Conservation (phyloP, 2,329 filamentous ascomycete genomes). For the Sphaerulina musiva region DNA sequence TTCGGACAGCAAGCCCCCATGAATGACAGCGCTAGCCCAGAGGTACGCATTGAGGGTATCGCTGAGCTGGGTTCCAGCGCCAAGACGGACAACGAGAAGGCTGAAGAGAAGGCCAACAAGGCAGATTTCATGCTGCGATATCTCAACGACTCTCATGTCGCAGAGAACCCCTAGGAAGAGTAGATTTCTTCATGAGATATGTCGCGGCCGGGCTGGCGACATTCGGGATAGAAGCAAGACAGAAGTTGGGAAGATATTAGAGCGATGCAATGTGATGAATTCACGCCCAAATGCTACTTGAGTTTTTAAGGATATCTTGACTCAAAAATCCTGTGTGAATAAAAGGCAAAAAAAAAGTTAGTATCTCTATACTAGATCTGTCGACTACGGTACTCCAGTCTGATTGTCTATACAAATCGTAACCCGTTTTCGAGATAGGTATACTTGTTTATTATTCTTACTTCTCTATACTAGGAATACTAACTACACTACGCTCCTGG, state of each 20-base stretch:
- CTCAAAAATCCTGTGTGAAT: not conserved
- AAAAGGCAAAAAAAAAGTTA: not conserved
- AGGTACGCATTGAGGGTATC: not conserved
- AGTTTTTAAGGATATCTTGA: not conserved
- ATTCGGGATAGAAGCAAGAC: not conserved
- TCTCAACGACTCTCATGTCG: slow-evolving; percentile 12
- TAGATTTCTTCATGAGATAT: not conserved
- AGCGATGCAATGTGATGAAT: not conserved
- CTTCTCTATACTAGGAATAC: too few relatives aligned
- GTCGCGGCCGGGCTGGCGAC: not conserved
- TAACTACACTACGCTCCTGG: too few relatives aligned
- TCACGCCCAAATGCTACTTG: not conserved
- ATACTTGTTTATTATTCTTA: too few relatives aligned
- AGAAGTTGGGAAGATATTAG: not conserved
- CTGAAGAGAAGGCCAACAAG: slow-evolving; percentile 7
- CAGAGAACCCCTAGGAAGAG: slow-evolving; percentile 3
- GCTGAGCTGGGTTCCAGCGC: not conserved
- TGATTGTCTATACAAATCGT: too few relatives aligned
- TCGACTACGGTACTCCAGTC: too few relatives aligned
- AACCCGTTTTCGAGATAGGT: too few relatives aligned
- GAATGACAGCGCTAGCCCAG: not conserved
- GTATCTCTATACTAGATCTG: not conserved
- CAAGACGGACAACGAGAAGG: not conserved
- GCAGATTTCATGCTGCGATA: slow-evolving; percentile 11
- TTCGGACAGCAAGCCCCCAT: not conserved